Evolutionary conservation across 352 stramenopile species (phyloP).

Genomic region (Phytophthora pseudosyringae): DNA sequence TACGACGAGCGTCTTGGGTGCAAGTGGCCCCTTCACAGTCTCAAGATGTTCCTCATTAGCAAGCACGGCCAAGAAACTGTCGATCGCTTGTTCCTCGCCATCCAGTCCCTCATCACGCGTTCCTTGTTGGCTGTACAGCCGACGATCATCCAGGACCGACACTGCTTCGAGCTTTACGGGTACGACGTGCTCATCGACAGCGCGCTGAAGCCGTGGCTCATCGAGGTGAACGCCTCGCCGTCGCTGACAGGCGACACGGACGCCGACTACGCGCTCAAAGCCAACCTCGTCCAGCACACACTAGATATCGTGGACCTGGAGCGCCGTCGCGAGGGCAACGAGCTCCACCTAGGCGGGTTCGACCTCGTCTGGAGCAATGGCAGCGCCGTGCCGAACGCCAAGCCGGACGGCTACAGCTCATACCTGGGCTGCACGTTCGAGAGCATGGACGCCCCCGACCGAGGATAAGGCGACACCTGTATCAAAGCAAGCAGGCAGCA

Average conservation of each 20-base stretch:
- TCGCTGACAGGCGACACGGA: conserved; percentile 76
- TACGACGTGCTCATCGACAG: conserved; percentile 81
- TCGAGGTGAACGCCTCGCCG: conserved; percentile 79
- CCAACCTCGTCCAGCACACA: conserved; percentile 87
- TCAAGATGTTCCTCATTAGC: conserved; percentile 69
- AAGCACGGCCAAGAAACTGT: conserved; percentile 72
- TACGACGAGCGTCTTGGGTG: conserved; percentile 57
- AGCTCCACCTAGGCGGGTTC: conserved; percentile 69
- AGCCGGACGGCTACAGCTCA: conserved; percentile 59
- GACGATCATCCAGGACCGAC: conserved; percentile 84
- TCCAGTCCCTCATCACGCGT: conserved; percentile 86
- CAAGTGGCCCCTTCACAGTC: conserved; percentile 71
- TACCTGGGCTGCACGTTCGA: conserved; percentile 69
- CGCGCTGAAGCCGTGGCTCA: conserved; percentile 64
- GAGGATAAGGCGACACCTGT: conserved; percentile 11
- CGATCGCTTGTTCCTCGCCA: conserved; percentile 78
- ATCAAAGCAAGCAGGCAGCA: conserved; percentile 20
- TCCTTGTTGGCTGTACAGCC: conserved; percentile 86
- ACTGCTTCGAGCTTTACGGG: conserved; percentile 85
- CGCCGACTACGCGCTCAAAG: conserved; percentile 88
- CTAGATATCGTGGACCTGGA: conserved; percentile 91
- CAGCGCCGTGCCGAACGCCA: conserved; percentile 35
- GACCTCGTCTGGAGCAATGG: conserved; percentile 71
- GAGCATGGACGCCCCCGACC: conserved; percentile 24
- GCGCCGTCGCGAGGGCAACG: conserved; percentile 41